Evolutionary conservation across 75 land plant genomes (phyloP).

Genomic region (Selaginella moellendorffii): DNA sequence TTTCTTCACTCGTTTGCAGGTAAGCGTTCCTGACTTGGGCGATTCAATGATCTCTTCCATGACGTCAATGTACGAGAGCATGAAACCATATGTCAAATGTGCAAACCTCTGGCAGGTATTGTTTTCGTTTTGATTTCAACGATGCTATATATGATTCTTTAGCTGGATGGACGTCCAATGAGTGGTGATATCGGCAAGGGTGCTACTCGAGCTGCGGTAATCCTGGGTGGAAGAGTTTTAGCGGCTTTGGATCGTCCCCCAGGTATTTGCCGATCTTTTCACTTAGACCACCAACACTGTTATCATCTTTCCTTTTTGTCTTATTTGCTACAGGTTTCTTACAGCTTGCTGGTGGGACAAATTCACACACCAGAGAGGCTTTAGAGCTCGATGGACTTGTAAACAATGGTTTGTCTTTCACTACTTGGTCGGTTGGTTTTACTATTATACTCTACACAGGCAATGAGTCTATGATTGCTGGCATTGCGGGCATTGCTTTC

Average conservation of each 20-base stretch:
- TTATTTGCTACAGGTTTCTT: conserved; percentile 45
- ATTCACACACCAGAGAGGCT: conserved; percentile 53
- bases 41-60: conserved; percentile 38
- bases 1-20: no score
- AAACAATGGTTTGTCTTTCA: not conserved
- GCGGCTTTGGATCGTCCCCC: conserved; percentile 37
- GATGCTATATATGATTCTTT: not conserved
- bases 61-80: conserved; percentile 36
- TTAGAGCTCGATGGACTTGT: conserved; percentile 49
- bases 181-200: conserved; percentile 93
- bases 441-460: not conserved
- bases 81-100: conserved; percentile 34
- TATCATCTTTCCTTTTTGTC: no score
- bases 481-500: conserved; percentile 66
- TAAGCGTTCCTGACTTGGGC: conserved; percentile 71
- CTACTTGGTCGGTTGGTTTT: conserved; percentile 11
- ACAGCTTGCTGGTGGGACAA: conserved; percentile 90
- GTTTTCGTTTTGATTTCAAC: not conserved
- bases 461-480: conserved; percentile 5
- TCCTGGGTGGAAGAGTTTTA: conserved; percentile 43
- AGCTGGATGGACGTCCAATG: conserved; percentile 99
- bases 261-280: no score
- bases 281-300: no score
- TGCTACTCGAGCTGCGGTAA: conserved; percentile 66
- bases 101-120: conserved; percentile 93